phyloP scores from a whole-genome alignment of 176 grass and related monocot genomes.

The Oryza glaberrima region DNA sequence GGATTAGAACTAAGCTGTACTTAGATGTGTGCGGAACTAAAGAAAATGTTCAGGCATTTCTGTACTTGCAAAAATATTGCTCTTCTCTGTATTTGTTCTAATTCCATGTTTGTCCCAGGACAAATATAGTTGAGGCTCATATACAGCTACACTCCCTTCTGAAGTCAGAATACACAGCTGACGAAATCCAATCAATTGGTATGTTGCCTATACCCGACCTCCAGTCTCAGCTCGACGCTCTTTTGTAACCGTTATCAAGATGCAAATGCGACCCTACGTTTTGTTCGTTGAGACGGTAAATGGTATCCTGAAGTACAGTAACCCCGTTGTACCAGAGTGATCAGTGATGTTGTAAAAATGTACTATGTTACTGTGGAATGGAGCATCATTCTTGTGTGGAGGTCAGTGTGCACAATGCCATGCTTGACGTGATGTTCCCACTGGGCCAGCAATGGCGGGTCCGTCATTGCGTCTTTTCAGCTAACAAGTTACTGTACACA shows the following conservation, averaged over 20 bases:
- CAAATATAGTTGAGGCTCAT: constrained; percentile 95
- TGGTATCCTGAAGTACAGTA: constrained; percentile 5
- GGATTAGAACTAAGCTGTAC: background rate
- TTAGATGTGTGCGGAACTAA: background rate
- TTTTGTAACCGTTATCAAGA: constrained; percentile 57
- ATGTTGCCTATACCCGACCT: constrained; percentile 66
- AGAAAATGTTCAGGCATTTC: background rate
- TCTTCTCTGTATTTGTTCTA: constrained; percentile 2
- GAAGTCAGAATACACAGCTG: constrained; percentile 81
- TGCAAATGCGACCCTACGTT: background rate
- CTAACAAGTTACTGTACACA: background rate
- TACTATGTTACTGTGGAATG: background rate
- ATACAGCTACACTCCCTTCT: constrained; percentile 77
- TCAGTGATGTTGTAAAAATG: background rate
- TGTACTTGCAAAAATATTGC: background rate
- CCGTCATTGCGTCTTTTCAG: background rate
- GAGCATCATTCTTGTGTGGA: background rate
- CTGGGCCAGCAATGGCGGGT: background rate
- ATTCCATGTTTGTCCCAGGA: constrained; percentile 41
- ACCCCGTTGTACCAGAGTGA: background rate
- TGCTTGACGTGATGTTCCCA: background rate
- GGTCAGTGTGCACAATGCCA: background rate
- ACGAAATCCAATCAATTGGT: constrained; percentile 73
- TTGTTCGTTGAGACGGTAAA: background rate
- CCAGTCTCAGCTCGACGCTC: constrained; percentile 75